These are phyloP conservation scores for Diutina scorzettiae DNA, from an alignment of 1,139 yeast genomes.

Conservation along the genomic window DNA sequence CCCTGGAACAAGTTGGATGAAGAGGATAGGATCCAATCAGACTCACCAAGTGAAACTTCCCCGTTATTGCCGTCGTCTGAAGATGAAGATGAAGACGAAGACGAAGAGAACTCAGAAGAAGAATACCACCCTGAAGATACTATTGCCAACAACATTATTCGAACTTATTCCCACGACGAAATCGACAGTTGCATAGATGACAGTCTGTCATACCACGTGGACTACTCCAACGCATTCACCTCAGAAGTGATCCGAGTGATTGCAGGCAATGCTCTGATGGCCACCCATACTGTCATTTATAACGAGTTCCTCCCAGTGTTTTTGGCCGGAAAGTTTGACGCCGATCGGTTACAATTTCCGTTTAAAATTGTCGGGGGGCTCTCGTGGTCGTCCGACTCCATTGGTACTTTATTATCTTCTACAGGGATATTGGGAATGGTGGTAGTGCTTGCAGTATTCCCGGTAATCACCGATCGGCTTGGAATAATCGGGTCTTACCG, in stretches of 20 bases:
- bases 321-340: constrained; percentile 35
- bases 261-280: constrained; percentile 27
- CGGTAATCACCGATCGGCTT: constrained; percentile 10
- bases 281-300: constrained; percentile 42
- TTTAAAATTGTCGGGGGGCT: constrained; percentile 20
- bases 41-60: neutral
- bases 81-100: constrained; percentile 5
- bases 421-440: constrained; percentile 12
- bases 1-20: neutral
- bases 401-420: constrained; percentile 11
- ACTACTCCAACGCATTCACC: constrained; percentile 11
- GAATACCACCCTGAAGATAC: neutral
- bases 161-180: constrained; percentile 1
- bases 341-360: constrained; percentile 24
- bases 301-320: constrained; percentile 51
- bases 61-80: neutral
- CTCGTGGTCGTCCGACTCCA: constrained; percentile 10
- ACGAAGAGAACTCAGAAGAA: constrained; percentile 6
- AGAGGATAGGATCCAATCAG: neutral
- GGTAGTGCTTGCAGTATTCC: constrained; percentile 10
- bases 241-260: constrained; percentile 29
- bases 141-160: neutral
- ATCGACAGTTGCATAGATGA: too few relatives aligned
- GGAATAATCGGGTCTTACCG: constrained; percentile 11
- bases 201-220: constrained; percentile 5